Evolutionary conservation across 106 monocot species (phyloP).

Genomic region (Iris macrosiphon): DNA sequence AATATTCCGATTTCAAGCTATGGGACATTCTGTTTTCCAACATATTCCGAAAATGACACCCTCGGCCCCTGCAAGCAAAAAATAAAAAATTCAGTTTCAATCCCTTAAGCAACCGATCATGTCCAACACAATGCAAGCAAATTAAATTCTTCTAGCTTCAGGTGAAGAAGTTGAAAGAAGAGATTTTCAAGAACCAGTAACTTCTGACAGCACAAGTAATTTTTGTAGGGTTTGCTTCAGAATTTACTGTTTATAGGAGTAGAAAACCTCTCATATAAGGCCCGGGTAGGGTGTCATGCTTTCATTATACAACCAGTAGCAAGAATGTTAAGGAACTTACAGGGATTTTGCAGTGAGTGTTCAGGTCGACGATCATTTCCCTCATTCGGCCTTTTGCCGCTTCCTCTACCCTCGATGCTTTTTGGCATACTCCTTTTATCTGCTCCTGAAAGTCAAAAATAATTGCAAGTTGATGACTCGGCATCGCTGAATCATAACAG

Average conservation of each 20-base stretch:
- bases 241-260: too few relatives aligned
- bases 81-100: neutral
- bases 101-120: neutral
- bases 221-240: too few relatives aligned
- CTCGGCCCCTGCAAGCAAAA: slow-evolving; percentile 9
- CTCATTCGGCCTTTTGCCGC: slow-evolving; percentile 4
- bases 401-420: slow-evolving; percentile 6
- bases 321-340: slow-evolving; percentile 4
- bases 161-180: too few relatives aligned
- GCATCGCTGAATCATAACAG: too few relatives aligned
- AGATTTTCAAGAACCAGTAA: too few relatives aligned
- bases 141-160: too few relatives aligned
- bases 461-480: neutral
- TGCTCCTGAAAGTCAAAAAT: slow-evolving; percentile 1
- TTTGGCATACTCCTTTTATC: slow-evolving; percentile 11
- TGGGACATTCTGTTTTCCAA: neutral
- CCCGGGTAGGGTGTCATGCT: too few relatives aligned
- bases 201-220: neutral
- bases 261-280: too few relatives aligned
- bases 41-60: slow-evolving; percentile 12
- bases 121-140: neutral
- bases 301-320: too few relatives aligned
- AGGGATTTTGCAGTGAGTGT: slow-evolving; percentile 9
- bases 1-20: slow-evolving; percentile 8
- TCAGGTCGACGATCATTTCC: slow-evolving; percentile 13